Evolutionary conservation across 1,284 basidiomycete species (phyloP), one percentile per base, ranked within the genome.

Genomic region (Pseudomicrostroma phylloplanum): DNA sequence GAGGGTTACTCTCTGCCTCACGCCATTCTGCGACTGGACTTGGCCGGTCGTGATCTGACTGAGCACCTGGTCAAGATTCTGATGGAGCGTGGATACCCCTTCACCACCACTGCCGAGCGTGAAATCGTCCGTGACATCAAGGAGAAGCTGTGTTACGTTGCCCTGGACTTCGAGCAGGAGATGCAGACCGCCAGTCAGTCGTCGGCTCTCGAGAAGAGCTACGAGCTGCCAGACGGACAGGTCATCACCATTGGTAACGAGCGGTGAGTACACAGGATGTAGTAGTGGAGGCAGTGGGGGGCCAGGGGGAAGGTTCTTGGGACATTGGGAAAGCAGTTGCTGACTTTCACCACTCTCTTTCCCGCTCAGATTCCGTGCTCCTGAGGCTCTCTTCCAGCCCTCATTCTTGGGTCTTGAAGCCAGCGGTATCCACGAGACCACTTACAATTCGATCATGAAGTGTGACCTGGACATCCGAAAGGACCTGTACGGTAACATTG

Each of bases 111-210:
- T 21, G 91, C 91, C 65, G 91, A 93, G 84, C 87, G 89, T 80
- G 92, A 94, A 87, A 92, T 96, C 67, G 92, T 96, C 78, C 87
- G 92, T 77, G 92, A 96, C 82, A 93, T 96, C 85, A 96, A 96
- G 86, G 92, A 96, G 86, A 94, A 93, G 85, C 87, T 96, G 57
- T 94, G 92, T 84, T 96, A 96, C 82, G 91, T 96, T 76, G 92
- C 92, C 46, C 87, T 94, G 73, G 92, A 96, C 84, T 96, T 94
- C 79, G 91, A 94, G 82, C 89, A 96, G 83, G 92, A 96, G 83
- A 85, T 96, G 75, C 89, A 91, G 83, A 92, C 89, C 51, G 91
- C 92, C 53, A 88, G 90, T 68, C 89, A 92, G 81, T 92, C 90
- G 30, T 92, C 90, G 62, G 88, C 90, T 55, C 83, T 94, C 63